Base-by-base conservation (phyloP, 169 alveolate species). In the Plasmodium relictum region DNA sequence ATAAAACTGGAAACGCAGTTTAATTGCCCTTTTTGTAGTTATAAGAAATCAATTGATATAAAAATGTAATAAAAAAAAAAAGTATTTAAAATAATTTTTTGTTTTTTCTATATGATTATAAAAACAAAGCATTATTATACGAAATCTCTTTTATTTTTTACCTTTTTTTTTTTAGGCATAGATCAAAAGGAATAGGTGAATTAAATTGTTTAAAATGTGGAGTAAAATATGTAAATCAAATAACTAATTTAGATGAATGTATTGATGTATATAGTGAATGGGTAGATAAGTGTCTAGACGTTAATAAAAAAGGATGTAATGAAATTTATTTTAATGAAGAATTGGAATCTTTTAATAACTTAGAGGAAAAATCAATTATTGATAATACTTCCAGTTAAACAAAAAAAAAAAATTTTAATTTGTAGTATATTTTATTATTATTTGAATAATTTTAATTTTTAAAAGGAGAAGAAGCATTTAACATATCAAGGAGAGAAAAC, bases 1-100 rank as follows among this genome's bases (percentile, higher is more conserved):
- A 92, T 97, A 73, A 98, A 97, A 76, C 92, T 97, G 20, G 99
- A 97, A 61, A 97, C 95, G 58, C 98, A 97, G 71, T 98, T 98
- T 78, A 96, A 97, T 61, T 98, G 99, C 74, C 99, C 98, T 78
- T 96, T 92, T 89, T 98, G 99, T 94, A 97, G 97, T 86, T 97
- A 97, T 85, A 95, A 92, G 39, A 94, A 95, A 70, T 94, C 99
- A 22, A 98, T 97, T 2, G 97, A 95, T 52, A 96, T 97, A 8
- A 95, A 93, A 83, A 85, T 98, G 97, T 93, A 89, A 78, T 96
- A 61, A 63, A 74, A 52, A 0, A 37, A 73, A 7, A 39, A 56
- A 44, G 4, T 20, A 7, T n/a, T n/a, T n/a, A n/a, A n/a, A n/a
- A n/a, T n/a, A n/a, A n/a, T n/a, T n/a, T n/a, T n/a, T n/a, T n/a